Evolutionary conservation across 257 asterid genomes (phyloP).

Genomic region (Solanum microdontum): DNA sequence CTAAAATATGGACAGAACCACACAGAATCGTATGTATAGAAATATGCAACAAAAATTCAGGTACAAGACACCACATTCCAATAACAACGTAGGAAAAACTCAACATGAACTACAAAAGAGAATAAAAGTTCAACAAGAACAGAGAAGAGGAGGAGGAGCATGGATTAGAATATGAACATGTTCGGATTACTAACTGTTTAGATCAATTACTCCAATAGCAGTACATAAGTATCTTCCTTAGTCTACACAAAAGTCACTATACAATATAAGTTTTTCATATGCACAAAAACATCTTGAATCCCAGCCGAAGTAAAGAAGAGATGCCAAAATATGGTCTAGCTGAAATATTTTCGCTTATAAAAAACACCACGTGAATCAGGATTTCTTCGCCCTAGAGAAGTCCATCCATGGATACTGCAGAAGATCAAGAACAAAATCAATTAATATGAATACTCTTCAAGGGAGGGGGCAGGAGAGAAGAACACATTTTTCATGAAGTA

Average conservation of each 20-base stretch:
- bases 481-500: background rate
- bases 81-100: no score
- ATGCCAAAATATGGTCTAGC: background rate
- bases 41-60: background rate
- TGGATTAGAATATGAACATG: background rate
- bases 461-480: background rate
- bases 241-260: background rate
- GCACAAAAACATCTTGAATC: background rate
- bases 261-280: background rate
- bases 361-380: slow-evolving; percentile 12
- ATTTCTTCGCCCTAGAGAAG: slow-evolving; percentile 40
- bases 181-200: background rate
- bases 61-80: background rate
- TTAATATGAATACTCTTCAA: background rate
- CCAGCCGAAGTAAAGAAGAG: background rate
- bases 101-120: background rate
- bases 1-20: background rate
- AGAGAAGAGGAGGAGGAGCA: background rate
- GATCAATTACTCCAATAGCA: background rate
- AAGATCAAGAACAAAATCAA: background rate
- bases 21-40: background rate
- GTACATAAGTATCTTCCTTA: background rate
- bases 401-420: slow-evolving; percentile 75
- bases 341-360: background rate
- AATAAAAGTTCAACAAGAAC: background rate